Base-by-base conservation (phyloP, 31 red algal species). In the Asparagopsis taxiformis region DNA sequence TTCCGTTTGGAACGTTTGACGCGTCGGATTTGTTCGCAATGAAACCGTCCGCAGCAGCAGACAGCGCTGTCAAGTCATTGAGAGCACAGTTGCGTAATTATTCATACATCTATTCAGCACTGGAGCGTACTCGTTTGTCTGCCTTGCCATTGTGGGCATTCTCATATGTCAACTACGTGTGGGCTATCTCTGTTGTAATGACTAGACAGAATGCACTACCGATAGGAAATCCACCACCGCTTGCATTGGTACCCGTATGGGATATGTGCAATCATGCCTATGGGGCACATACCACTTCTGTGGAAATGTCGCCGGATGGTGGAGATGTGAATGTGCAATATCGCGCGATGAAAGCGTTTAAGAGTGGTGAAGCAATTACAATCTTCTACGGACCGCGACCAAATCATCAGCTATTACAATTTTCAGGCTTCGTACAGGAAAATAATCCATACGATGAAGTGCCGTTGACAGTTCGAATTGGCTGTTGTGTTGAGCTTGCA, bases 191-290 rank as follows among this genome's bases (percentile, higher is more conserved):
- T 13, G 86, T 90, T 3, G 77, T 74, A 32, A 79, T 90, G 72
- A 90, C 86, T 25, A 50, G 86, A 9, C 86, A 90, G 59, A 90
- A 90, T 54, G 48, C 46, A 10, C 31, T 90, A 25, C 76, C 65
- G 8, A 30, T 25, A 16, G 48, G 31, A 8, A 56, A 63, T 17
- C 63, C 65, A 1, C 64, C 77, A 20, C 46, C 49, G 13, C 31
- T 85, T 1, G 74, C 77, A 4, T 68, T 90, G 34, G 76, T 90
- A 11, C 86, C 86, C 25, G 59, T 61, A 23, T 90, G 86, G 86
- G 86, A 90, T 51, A 80, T 90, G 58, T 82, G 68, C 59, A 90
- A 90, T 20, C 86, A 90, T 50, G 71, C 49, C 2, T 37, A 19
- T 3, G 86, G 86, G 15, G 48, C 30, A 29, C 38, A 38, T 13